phyloP scores from a whole-genome alignment of 208 protist species.

The Angomonas ambiguus region DNA sequence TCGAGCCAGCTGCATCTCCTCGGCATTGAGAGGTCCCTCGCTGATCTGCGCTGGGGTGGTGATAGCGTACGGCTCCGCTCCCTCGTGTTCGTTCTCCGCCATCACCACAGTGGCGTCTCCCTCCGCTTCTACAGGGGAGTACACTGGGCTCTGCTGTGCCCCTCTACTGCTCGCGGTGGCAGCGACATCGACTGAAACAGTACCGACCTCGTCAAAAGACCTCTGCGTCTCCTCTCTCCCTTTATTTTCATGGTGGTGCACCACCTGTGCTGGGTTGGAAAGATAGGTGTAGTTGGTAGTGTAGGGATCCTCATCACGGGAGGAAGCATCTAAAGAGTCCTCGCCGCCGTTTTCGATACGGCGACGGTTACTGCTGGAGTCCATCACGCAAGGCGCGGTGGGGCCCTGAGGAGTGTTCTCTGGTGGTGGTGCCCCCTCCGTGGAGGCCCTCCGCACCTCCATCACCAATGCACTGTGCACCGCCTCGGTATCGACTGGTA shows the following conservation, averaged over 20 bases:
- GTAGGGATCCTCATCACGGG: not conserved
- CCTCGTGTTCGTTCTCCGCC: not conserved
- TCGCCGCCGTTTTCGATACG: not conserved
- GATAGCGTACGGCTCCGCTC: not conserved
- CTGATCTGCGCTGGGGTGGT: not conserved
- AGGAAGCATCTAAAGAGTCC: too few species aligned
- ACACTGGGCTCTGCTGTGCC: too few species aligned
- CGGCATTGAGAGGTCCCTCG: not conserved
- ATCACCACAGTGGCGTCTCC: not conserved
- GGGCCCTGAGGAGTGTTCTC: not conserved
- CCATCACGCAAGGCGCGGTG: not conserved
- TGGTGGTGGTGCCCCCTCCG: not conserved
- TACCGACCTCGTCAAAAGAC: too few species aligned
- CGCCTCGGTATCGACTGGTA: not conserved
- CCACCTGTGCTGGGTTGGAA: too few species aligned
- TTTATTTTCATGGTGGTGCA: too few species aligned
- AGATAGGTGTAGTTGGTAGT: not conserved
- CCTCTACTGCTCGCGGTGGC: too few species aligned
- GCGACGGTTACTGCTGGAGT: not conserved
- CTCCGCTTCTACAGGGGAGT: too few species aligned
- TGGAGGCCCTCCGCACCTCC: not conserved
- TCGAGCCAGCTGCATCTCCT: conserved; percentile 32
- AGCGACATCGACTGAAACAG: too few species aligned
- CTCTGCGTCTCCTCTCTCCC: too few species aligned
- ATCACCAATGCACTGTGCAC: not conserved